Evolutionary conservation across 345 rosid genomes (phyloP), one percentile per base, ranked within the genome.

Genomic region (Streptanthus diversifolius): DNA sequence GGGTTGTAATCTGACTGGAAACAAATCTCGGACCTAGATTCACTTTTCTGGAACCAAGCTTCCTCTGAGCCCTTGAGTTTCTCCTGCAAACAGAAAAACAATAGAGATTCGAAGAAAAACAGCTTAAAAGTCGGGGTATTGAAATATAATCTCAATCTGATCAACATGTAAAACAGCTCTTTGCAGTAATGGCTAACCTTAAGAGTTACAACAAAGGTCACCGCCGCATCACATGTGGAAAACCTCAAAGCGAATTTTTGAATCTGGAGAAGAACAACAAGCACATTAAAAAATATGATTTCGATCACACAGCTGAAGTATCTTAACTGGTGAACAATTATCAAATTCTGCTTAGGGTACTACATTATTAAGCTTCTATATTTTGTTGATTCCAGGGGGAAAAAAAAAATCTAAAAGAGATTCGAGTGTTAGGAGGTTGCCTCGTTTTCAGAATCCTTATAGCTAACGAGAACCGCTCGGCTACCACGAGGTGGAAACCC

Each of bases 211-310:
- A 82, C 79, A 77, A 93, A 90, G 70, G 70, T 45, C 78, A 79
- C 86, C 1, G 86, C 84, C 66, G 84, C 93, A 79, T 64, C 63
- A 81, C 44, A 58, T 13, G 86, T 82, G 33, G 79, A 61, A 79
- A 93, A 93, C 60, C 86, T 83, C 63, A 89, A 22, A 40, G 91
- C 95, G 56, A 91, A 93, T 79, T 93, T 91, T 78, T 93, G 96
- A 66, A 89, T 76, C 96, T 93, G 96, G 61, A 81, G 47, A 69
- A 69, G 14, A 63, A 63, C 17, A 77, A 63, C 36, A 48, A 71
- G 39, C 22, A 72, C 72, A 70, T 22, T 5, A 7, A 18, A 36
- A 24, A 39, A 39, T 55, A 25, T 3, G 47, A 21, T 40, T 19
- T 18, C 45, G 8, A 49, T 15, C 71, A 29, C 45, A 75, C 7